A percentile compares a stretch with the other conserved stretches of the same genome.
Evolutionary conservation across 176 grass and related monocot species (phyloP).

Genomic region (Rhipidocladum racemiflorum): DNA sequence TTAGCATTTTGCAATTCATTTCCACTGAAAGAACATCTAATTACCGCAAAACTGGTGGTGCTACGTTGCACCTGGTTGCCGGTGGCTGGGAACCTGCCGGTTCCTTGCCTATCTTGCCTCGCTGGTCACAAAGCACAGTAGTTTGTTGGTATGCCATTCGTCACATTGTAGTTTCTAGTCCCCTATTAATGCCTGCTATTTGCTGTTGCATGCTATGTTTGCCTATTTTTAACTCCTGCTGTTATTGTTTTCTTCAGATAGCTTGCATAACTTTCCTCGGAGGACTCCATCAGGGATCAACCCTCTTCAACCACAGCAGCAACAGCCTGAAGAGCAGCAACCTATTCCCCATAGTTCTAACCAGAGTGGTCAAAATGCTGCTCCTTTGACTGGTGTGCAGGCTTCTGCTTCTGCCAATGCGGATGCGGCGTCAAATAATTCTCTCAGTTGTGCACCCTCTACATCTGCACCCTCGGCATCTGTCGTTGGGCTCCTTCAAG

Average conservation of each 20-base stretch:
- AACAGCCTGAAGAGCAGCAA: conserved; percentile 67
- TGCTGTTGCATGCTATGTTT: not conserved
- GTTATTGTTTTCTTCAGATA: conserved; percentile 60
- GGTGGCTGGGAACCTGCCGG: not conserved
- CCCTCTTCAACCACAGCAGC: conserved; percentile 53
- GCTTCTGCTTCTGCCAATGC: conserved; percentile 52
- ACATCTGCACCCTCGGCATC: conserved; percentile 40
- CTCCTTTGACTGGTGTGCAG: conserved; percentile 46
- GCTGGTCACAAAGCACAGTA: not conserved
- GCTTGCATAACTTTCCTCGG: conserved; percentile 81
- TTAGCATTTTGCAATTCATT: not conserved
- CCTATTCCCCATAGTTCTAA: conserved; percentile 67
- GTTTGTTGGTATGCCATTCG: not conserved
- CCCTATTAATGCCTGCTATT: conserved; percentile 1
- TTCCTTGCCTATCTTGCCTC: not conserved
- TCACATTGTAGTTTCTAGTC: not conserved
- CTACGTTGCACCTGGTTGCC: not conserved
- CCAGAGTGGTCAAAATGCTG: conserved; percentile 63
- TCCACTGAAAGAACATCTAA: not conserved
- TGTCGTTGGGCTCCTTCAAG: conserved; percentile 43
- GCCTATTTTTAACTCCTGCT: not conserved
- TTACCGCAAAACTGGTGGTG: not conserved
- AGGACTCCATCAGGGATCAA: conserved; percentile 63
- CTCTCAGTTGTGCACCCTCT: conserved; percentile 50
- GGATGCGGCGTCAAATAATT: conserved; percentile 45